phyloP scores from a whole-genome alignment of 1,284 basidiomycete species.

The Boletus coffeatus region DNA sequence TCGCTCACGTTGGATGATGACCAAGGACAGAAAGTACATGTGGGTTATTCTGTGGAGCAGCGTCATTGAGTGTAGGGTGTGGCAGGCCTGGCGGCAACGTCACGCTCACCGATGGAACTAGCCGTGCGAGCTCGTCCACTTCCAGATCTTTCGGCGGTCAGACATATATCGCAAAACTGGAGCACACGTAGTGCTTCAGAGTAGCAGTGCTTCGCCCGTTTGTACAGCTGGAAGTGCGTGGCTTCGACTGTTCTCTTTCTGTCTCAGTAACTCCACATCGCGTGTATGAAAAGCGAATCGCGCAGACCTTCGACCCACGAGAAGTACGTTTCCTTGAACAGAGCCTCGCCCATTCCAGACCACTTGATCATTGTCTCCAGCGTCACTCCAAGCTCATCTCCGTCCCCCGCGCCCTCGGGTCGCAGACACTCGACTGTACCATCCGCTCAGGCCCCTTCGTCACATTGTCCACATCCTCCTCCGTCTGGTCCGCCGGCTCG shows the following conservation, averaged over 20 bases:
- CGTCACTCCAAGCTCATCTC: constrained; percentile 48
- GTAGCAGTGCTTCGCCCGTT: constrained; percentile 74
- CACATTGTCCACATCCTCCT: constrained; percentile 40
- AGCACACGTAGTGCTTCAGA: constrained; percentile 76
- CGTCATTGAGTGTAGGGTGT: too few relatives aligned
- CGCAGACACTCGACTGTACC: constrained; percentile 48
- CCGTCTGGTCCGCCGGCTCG: constrained; percentile 39
- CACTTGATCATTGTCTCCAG: constrained; percentile 68
- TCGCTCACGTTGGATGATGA: too few relatives aligned
- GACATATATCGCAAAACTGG: constrained; percentile 63
- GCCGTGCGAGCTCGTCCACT: constrained; percentile 59
- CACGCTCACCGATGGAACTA: constrained; percentile 35
- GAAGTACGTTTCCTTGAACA: constrained; percentile 65
- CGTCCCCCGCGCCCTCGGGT: constrained; percentile 30
- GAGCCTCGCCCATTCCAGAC: constrained; percentile 50
- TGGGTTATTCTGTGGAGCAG: too few relatives aligned
- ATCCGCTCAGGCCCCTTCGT: constrained; percentile 45
- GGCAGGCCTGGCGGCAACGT: too few relatives aligned
- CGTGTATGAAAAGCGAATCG: neutral
- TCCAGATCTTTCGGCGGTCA: constrained; percentile 42
- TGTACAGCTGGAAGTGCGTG: constrained; percentile 72
- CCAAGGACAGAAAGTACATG: too few relatives aligned
- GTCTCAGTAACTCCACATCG: neutral
- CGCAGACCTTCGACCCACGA: constrained; percentile 69
- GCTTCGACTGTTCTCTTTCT: constrained; percentile 56